Evolutionary conservation across 2,329 filamentous ascomycete species (phyloP).

Genomic region (Diaporthe batatas): DNA sequence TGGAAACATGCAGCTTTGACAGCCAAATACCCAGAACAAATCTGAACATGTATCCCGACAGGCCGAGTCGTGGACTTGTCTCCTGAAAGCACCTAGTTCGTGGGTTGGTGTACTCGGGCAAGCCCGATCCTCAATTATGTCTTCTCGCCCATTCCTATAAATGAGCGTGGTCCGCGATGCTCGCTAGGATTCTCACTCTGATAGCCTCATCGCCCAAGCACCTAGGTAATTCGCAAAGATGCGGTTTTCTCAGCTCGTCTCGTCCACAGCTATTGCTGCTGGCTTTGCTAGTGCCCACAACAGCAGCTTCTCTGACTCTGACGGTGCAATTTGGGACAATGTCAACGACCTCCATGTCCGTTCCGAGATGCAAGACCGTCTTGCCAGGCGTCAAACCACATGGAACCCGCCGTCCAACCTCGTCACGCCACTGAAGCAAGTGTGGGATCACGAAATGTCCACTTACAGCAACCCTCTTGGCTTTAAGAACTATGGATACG

Average conservation of each 20-base stretch:
- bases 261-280: conserved; percentile 4
- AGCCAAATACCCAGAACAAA: not conserved
- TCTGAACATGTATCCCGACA: not conserved
- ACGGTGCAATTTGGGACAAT: conserved; percentile 8
- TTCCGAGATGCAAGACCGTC: conserved; percentile 13
- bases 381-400: conserved; percentile 10
- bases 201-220: not conserved
- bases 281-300: conserved; percentile 17
- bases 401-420: conserved; percentile 17
- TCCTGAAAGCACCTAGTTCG: not conserved
- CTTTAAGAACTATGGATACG: conserved; percentile 19
- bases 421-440: conserved; percentile 18
- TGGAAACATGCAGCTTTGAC: conserved; percentile 2
- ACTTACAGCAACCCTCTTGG: conserved; percentile 19
- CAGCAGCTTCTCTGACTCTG: conserved; percentile 8
- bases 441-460: conserved; percentile 16
- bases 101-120: too few relatives aligned
- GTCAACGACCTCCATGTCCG: conserved; percentile 1
- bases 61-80: not conserved
- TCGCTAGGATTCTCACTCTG: not conserved
- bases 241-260: not conserved
- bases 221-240: not conserved
- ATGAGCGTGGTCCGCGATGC: not conserved
- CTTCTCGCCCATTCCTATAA: not conserved
- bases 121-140: not conserved